Evolutionary conservation across 345 rosid species (phyloP).

Genomic region (Crucihimalaya himalaica): DNA sequence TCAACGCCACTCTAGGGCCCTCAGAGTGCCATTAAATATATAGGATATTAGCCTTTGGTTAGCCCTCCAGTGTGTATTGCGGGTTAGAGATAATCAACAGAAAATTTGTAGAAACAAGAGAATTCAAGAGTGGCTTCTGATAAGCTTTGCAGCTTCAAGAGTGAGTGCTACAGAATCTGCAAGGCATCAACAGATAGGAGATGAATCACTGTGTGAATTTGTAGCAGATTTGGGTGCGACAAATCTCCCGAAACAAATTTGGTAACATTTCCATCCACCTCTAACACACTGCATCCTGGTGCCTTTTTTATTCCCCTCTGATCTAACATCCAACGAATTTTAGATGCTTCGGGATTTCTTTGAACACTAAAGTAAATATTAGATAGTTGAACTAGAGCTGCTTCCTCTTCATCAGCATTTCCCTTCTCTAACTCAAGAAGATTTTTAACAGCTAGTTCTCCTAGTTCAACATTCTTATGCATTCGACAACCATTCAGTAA

Average conservation of each 20-base stretch:
- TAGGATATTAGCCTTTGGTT: slow-evolving; percentile 1
- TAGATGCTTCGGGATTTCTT: slow-evolving; percentile 48
- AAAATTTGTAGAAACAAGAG: background rate
- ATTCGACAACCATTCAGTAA: slow-evolving; percentile 55
- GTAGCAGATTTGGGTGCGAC: slow-evolving; percentile 40
- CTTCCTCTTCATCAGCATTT: slow-evolving; percentile 55
- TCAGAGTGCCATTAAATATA: too few species aligned
- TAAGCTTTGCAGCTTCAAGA: slow-evolving; percentile 20
- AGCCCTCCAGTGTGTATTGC: background rate
- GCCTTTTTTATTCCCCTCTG: slow-evolving; percentile 50
- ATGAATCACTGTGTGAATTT: slow-evolving; percentile 48
- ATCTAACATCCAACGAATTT: slow-evolving; percentile 49
- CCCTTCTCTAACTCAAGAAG: slow-evolving; percentile 50
- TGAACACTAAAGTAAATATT: slow-evolving; percentile 46
- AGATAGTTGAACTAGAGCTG: slow-evolving; percentile 58
- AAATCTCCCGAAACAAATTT: slow-evolving; percentile 63
- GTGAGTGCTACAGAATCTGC: slow-evolving; percentile 25
- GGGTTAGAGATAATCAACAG: background rate
- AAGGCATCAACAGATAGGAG: slow-evolving; percentile 33
- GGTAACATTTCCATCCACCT: slow-evolving; percentile 48
- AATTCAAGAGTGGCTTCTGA: background rate
- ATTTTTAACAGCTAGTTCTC: slow-evolving; percentile 53
- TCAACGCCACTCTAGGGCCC: too few species aligned
- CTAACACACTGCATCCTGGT: slow-evolving; percentile 62
- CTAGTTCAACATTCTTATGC: slow-evolving; percentile 58